These are phyloP conservation scores for Suhomyces sp. DNA, from an alignment of 805 yeast genomes.

Conservation along the genomic window DNA sequence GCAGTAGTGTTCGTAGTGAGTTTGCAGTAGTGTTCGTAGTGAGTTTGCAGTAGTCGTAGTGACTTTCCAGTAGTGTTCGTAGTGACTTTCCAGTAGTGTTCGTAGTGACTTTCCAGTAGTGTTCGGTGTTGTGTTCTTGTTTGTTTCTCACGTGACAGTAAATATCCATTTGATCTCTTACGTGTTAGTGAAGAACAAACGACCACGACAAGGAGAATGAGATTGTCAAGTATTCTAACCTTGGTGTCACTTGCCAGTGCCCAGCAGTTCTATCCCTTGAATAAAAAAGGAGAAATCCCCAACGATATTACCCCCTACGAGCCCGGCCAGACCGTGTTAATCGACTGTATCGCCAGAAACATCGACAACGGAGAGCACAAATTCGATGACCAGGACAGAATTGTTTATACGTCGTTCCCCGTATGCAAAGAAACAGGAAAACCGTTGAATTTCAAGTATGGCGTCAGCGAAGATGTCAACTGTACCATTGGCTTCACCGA, in stretches of 20 bases:
- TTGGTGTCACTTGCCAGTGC: conserved; percentile 9
- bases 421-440: conserved; percentile 61
- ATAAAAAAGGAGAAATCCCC: conserved; percentile 37
- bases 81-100: too few relatives aligned
- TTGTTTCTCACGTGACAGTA: not conserved
- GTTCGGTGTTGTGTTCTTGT: too few relatives aligned
- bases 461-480: conserved; percentile 47
- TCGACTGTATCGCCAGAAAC: conserved; percentile 64
- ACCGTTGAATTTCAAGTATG: conserved; percentile 56
- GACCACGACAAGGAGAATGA: not conserved
- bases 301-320: conserved; percentile 33
- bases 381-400: conserved; percentile 58
- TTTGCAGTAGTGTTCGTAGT: too few relatives aligned
- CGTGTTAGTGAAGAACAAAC: not conserved
- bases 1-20: too few relatives aligned
- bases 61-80: too few relatives aligned
- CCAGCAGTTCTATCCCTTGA: conserved; percentile 36
- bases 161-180: not conserved
- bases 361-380: conserved; percentile 76
- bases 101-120: too few relatives aligned
- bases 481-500: conserved; percentile 65
- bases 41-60: too few relatives aligned
- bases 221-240: not conserved
- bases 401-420: conserved; percentile 59
- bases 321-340: conserved; percentile 40